Evolutionary conservation across 768 basidiomycete species (phyloP), one percentile per base, ranked within the genome.

Genomic region (Mycena capillaripes): DNA sequence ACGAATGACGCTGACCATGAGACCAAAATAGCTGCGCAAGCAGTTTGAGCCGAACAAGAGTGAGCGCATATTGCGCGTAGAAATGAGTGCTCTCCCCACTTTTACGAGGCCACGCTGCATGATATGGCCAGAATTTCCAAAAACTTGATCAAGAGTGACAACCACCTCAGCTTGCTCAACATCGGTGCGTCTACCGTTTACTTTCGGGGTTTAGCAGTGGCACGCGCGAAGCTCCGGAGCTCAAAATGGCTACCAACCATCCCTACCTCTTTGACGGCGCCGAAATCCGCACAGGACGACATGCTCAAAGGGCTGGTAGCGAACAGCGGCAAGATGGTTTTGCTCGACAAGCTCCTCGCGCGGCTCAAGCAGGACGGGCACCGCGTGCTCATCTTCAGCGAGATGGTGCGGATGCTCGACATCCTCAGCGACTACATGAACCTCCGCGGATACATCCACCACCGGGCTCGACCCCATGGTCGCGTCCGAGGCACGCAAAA

Each of bases 371-470:
- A 90, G 75, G 97, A 99, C 80, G 95, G 95, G 4, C 98, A 99
- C 78, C 94, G 98, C 60, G 98, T 99, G 30, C 89, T 99, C 76
- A 99, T 99, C 77, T 99, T 99, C 87, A 98, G 97, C 78, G 96
- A 98, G 83, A 99, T 99, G 98, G 97, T 99, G 70, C 92, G 98
- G 70, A 95, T 99, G 91, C 88, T 99, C 53, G 98, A 99, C 83
- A 99, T 99, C 80, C 90, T 99, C 78, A 97, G 95, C 75, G 98
- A 99, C 82, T 99, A 98, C 83, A 96, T 99, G 93, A 84, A 85
- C 46, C 85, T 97, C 67, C 89, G 98, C 57, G 94, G 95, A 42
- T 99, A 97, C 78, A 90, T 91, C 72, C 94, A 97, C 83, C 98
- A 99, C 81, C 92, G 98, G n/a, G 16, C 86, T 99, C 42, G 98